Percentiles rank a stretch among this genome's conserved stretches.
These are phyloP conservation scores for Pestalotiopsis sp. DNA, from an alignment of 2,329 filamentous ascomycete species.

Conservation along the genomic window DNA sequence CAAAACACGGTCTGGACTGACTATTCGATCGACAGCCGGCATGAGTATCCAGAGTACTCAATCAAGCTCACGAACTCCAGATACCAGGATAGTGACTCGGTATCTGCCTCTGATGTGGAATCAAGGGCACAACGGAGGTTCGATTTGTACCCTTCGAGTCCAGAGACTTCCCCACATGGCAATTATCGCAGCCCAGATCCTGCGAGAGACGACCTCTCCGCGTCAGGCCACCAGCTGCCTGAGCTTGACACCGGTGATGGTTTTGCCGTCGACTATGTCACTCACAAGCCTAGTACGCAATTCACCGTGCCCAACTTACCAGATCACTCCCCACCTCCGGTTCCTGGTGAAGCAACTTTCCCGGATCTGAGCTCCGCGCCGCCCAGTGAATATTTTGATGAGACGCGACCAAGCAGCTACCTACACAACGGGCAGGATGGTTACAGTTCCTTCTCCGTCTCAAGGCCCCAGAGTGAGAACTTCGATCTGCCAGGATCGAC, in stretches of 20 bases:
- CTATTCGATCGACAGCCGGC: slow-evolving; percentile 55
- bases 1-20: slow-evolving; percentile 63
- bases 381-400: slow-evolving; percentile 41
- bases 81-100: slow-evolving; percentile 25
- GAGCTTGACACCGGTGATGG: slow-evolving; percentile 51
- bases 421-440: slow-evolving; percentile 41
- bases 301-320: slow-evolving; percentile 35
- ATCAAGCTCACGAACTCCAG: slow-evolving; percentile 22
- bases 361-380: slow-evolving; percentile 30
- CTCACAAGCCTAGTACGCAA: slow-evolving; percentile 29
- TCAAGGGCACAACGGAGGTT: slow-evolving; percentile 29
- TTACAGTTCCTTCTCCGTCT: slow-evolving; percentile 42
- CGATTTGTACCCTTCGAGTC: slow-evolving; percentile 28
- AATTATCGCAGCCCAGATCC: slow-evolving; percentile 26
- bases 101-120: slow-evolving; percentile 24
- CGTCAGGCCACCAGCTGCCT: slow-evolving; percentile 40
- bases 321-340: slow-evolving; percentile 51
- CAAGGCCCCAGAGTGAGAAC: slow-evolving; percentile 46
- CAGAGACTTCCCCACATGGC: slow-evolving; percentile 32
- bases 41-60: slow-evolving; percentile 36
- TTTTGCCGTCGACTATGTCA: slow-evolving; percentile 49
- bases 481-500: slow-evolving; percentile 42
- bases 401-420: slow-evolving; percentile 42
- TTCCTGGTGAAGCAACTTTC: slow-evolving; percentile 36
- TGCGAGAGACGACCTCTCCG: slow-evolving; percentile 12